phyloP scores from a whole-genome alignment of 352 stramenopile species.

The Pythium scleroteichum region DNA sequence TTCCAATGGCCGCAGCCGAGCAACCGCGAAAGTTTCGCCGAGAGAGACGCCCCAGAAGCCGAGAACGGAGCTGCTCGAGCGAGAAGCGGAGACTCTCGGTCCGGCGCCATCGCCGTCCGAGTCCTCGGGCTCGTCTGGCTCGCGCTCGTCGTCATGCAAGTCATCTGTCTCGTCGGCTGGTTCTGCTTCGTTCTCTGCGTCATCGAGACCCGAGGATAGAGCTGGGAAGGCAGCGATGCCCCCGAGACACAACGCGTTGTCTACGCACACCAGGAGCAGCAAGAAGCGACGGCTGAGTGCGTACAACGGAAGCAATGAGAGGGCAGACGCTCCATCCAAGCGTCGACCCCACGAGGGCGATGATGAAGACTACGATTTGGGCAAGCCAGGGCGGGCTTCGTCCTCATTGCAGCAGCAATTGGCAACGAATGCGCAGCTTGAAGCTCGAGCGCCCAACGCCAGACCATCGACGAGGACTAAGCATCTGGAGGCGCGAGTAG shows the following conservation, averaged over 20 bases:
- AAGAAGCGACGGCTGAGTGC: constrained; percentile 9
- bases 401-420: not conserved
- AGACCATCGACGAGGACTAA: not conserved
- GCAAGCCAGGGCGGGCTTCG: not conserved
- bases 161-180: not conserved
- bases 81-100: not conserved
- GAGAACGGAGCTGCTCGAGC: no score
- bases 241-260: not conserved
- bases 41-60: no score
- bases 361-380: not conserved
- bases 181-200: not conserved
- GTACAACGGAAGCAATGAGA: not conserved
- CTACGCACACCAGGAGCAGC: not conserved
- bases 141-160: not conserved
- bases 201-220: not conserved
- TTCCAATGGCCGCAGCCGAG: no score
- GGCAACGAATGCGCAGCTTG: no score
- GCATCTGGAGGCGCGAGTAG: constrained; percentile 23
- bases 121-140: constrained; percentile 2
- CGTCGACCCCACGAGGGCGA: not conserved
- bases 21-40: no score
- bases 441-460: not conserved
- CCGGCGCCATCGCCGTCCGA: constrained; percentile 1
- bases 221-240: no score
- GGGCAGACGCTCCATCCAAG: not conserved